These are phyloP conservation scores for Quercus lobata DNA, from an alignment of 331 rosid species.

Conservation along the genomic window DNA sequence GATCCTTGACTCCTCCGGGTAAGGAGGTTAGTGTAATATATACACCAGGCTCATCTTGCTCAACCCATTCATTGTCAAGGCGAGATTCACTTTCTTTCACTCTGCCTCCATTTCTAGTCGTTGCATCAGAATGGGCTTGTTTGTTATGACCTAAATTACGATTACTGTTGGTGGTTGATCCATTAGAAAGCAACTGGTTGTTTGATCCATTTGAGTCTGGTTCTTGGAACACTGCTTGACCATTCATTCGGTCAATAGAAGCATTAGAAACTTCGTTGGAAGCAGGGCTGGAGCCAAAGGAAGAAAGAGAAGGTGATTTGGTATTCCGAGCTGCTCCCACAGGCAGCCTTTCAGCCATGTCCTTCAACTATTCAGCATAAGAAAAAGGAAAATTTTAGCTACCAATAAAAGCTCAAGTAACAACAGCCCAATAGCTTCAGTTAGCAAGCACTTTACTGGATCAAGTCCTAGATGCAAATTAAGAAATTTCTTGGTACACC, in stretches of 20 bases:
- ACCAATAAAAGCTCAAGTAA: background rate
- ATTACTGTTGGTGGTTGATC: constrained; percentile 50
- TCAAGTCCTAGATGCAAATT: background rate
- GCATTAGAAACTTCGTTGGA: constrained; percentile 54
- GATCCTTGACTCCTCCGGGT: constrained; percentile 86
- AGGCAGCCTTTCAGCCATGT: constrained; percentile 97
- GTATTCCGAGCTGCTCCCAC: constrained; percentile 75
- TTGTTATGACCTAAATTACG: constrained; percentile 60
- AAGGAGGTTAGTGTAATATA: constrained; percentile 90
- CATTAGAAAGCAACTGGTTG: constrained; percentile 63
- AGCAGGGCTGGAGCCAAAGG: constrained; percentile 60
- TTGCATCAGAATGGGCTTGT: constrained; percentile 59
- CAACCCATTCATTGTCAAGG: constrained; percentile 81
- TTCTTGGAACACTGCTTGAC: constrained; percentile 60
- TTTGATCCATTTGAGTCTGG: constrained; percentile 63
- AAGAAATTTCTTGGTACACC: background rate
- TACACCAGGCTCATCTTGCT: constrained; percentile 97
- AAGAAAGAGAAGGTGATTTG: constrained; percentile 71
- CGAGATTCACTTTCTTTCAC: constrained; percentile 73
- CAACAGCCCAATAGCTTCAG: background rate
- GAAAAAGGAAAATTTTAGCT: background rate
- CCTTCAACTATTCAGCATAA: constrained; percentile 67
- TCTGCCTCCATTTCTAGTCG: constrained; percentile 71
- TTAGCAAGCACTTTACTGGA: background rate
- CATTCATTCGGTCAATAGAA: constrained; percentile 52